phyloP scores from a whole-genome alignment of 305 asterid species.

The Striga hermonthica region DNA sequence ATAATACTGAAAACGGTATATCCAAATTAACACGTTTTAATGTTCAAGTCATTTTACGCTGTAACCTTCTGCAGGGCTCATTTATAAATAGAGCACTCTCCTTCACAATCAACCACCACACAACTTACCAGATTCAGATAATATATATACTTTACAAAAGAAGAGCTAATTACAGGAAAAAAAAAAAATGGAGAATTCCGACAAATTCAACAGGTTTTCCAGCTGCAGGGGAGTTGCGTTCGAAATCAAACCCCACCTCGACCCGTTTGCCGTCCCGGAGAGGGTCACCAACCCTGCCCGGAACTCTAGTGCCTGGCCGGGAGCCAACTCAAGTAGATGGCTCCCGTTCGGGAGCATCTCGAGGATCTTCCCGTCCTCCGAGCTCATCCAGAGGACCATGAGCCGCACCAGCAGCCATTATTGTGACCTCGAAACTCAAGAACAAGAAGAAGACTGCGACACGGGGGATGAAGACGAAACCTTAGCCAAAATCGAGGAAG shows the following conservation, averaged over 20 bases:
- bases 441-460: background rate
- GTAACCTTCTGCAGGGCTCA: too few relatives aligned
- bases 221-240: slow-evolving; percentile 52
- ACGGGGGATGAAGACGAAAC: slow-evolving; percentile 28
- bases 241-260: slow-evolving; percentile 45
- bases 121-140: too few relatives aligned
- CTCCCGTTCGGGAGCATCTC: slow-evolving; percentile 38
- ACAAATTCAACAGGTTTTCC: slow-evolving; percentile 33
- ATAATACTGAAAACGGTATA: too few relatives aligned
- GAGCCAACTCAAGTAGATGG: too few relatives aligned
- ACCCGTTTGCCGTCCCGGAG: slow-evolving; percentile 32
- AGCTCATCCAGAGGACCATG: slow-evolving; percentile 34
- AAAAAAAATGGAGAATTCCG: slow-evolving; percentile 31
- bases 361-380: slow-evolving; percentile 34
- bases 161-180: too few relatives aligned
- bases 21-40: too few relatives aligned
- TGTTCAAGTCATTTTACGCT: too few relatives aligned
- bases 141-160: too few relatives aligned
- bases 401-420: slow-evolving; percentile 49
- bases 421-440: slow-evolving; percentile 35
- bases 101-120: too few relatives aligned
- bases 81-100: too few relatives aligned
- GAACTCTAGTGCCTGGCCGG: too few relatives aligned
- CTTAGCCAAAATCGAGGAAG: slow-evolving; percentile 43
- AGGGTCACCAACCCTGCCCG: background rate